A percentile compares a stretch with the other conserved stretches of the same genome.
Evolutionary conservation across 306 rosid species (phyloP).

Genomic region (Gleditsia sinensis): DNA sequence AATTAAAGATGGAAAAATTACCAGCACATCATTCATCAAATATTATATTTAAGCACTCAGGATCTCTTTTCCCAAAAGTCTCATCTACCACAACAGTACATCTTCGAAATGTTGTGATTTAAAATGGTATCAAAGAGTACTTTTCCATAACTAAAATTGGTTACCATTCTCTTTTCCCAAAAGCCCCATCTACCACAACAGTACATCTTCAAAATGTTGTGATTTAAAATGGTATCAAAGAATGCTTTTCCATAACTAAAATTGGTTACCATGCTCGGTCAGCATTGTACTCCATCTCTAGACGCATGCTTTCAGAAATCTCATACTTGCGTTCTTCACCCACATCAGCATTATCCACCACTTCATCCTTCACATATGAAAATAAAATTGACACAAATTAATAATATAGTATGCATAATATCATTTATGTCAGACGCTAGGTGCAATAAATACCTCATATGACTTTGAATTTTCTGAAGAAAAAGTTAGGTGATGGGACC

Average conservation of each 20-base stretch:
- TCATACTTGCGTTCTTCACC: constrained; percentile 68
- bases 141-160: constrained; percentile 32
- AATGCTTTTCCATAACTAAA: constrained; percentile 17
- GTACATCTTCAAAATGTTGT: not conserved
- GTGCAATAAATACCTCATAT: constrained; percentile 53
- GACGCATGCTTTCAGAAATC: constrained; percentile 90
- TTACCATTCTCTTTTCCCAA: constrained; percentile 54
- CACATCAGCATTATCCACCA: constrained; percentile 43
- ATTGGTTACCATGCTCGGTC: constrained; percentile 94
- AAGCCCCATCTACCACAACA: constrained; percentile 8
- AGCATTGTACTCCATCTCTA: constrained; percentile 90
- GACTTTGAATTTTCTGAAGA: constrained; percentile 53
- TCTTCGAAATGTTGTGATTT: not conserved
- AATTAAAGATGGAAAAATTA: too few relatives aligned
- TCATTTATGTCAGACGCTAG: not conserved
- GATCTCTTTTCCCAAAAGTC: not conserved
- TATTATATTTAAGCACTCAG: constrained; percentile 10
- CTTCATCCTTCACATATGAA: constrained; percentile 59
- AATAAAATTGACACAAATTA: constrained; percentile 18
- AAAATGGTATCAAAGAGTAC: not conserved
- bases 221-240: not conserved
- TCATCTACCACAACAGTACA: constrained; percentile 7
- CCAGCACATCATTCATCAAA: not conserved
- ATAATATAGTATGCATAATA: constrained; percentile 14
- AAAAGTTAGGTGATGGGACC: constrained; percentile 64